Evolutionary conservation across 2,329 filamentous ascomycete species (phyloP).

Genomic region (Aspergillus flavus): DNA sequence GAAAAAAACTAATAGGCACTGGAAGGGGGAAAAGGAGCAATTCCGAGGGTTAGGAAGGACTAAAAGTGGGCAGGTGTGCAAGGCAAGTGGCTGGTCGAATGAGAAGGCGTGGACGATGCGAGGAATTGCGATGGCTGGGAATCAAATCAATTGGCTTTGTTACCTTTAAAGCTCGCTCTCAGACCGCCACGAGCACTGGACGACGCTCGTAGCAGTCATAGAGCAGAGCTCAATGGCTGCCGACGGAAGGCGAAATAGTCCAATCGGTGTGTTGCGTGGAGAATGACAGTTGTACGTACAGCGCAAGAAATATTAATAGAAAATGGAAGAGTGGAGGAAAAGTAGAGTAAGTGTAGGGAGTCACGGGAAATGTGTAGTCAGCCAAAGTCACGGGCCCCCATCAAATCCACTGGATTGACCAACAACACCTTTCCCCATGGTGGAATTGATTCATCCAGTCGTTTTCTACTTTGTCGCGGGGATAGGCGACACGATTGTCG

Average conservation of each 20-base stretch:
- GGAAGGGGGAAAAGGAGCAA: slow-evolving; percentile 15
- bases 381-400: background rate
- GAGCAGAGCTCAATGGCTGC: slow-evolving; percentile 24
- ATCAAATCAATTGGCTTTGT: slow-evolving; percentile 11
- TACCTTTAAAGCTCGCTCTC: slow-evolving; percentile 17
- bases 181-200: slow-evolving; percentile 27
- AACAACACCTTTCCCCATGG: too few species aligned
- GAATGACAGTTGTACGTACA: slow-evolving; percentile 9
- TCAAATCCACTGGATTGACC: background rate
- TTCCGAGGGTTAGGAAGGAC: slow-evolving; percentile 13
- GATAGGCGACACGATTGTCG: background rate
- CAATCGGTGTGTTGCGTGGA: slow-evolving; percentile 10
- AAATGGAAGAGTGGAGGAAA: slow-evolving; percentile 1
- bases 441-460: background rate
- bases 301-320: slow-evolving; percentile 7
- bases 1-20: slow-evolving; percentile 16
- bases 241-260: slow-evolving; percentile 2
- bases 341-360: background rate
- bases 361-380: slow-evolving; percentile 4
- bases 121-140: slow-evolving; percentile 47
- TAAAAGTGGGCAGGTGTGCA: slow-evolving; percentile 18
- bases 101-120: slow-evolving; percentile 13
- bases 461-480: background rate
- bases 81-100: slow-evolving; percentile 38
- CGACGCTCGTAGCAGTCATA: slow-evolving; percentile 24